Base-by-base conservation (phyloP, 2,329 filamentous ascomycete genomes). In the Colletotrichum sp. region DNA sequence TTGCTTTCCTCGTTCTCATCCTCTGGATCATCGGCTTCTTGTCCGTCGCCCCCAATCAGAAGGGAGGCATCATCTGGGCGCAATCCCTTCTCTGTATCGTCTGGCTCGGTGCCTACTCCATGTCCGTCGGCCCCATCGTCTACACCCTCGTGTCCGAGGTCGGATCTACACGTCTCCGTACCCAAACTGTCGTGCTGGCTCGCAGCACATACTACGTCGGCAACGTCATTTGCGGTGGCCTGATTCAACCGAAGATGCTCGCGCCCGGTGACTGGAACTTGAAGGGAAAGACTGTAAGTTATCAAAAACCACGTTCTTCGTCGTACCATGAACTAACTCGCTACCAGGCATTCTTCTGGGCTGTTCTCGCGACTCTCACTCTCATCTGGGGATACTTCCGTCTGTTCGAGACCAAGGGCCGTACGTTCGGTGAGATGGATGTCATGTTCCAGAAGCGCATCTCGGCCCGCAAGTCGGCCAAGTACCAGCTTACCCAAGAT, bases 111-210 rank as follows among this genome's bases (percentile, higher is more conserved):
- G 80, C 82, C 7, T 87, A 87, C 78, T 85, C 83, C 9, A 85
- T 87, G 82, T 82, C 83, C 32, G 84, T 87, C 55, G 86, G 86
- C 0, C 86, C 86, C 7, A 85, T 87, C 26, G 81, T 86, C 75
- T 88, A 87, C 81, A 87, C 85, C 24, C 85, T 88, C 34, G 83
- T 86, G 77, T 48, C 87, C 2, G 87, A 89, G 12, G 76, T 88
- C 4, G 83, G 84, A 1, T 87, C 86, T 0, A 87, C 86, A 5
- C 86, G 87, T 52, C 83, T 89, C 24, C 83, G 87, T 61, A 86
- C 85, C 63, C 87, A 88, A 80, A 86, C 86, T 0, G 84, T 88
- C 21, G 86, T 87, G 14, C 78, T 89, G 21, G 86, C 85, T 1
- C 82, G 87, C 63, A 86, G 79, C 21, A 81, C 80, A 3, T 87